Evolutionary conservation across 768 basidiomycete species (phyloP), one percentile per base, ranked within the genome.

Genomic region (Flagelloscypha sp.): DNA sequence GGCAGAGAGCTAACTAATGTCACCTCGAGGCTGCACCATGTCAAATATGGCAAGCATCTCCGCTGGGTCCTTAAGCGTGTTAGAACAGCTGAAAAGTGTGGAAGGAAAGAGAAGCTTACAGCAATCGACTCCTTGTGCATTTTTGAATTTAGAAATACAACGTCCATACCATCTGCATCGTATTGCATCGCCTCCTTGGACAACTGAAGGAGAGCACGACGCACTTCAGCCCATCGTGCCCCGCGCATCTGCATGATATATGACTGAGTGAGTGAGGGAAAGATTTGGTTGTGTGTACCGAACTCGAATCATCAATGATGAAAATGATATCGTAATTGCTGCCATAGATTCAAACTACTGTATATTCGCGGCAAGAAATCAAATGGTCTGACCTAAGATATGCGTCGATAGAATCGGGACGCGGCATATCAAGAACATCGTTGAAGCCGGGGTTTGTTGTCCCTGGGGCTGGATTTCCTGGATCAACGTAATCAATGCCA

Each of bases 221-320:
- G 13, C 18, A 24, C 40, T 24, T 41, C 40, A 7, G n/a, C 20
- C 38, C 37, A 36, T 13, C 24, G 13, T 13, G n/a, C n/a, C n/a
- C n/a, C n/a, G n/a, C n/a, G n/a, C 29, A 2, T 7, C 17, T 7
- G 17, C 8, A 15, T 9, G 30, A 21, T 12, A 30, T 13, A 29
- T 16, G 17, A 4, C 17, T 31, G 13, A 36, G 7, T 11, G 9
- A 3, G 10, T 25, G 8, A 12, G 7, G 12, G 19, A 9, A 8
- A 18, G 10, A 31, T n/a, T n/a, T n/a, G n/a, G n/a, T n/a, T n/a
- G n/a, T n/a, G n/a, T 39, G 9, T 7, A 39, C 40, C 6, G 35
- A 41, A 15, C 39, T 17, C 13, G 38, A 40, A 27, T 38, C 37
- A 24, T 38, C 37, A 34, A 38, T 34, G n/a, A 38, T 19, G 22